Conservation (phyloP, 306 rosid species). For the Acacia acuminata region DNA sequence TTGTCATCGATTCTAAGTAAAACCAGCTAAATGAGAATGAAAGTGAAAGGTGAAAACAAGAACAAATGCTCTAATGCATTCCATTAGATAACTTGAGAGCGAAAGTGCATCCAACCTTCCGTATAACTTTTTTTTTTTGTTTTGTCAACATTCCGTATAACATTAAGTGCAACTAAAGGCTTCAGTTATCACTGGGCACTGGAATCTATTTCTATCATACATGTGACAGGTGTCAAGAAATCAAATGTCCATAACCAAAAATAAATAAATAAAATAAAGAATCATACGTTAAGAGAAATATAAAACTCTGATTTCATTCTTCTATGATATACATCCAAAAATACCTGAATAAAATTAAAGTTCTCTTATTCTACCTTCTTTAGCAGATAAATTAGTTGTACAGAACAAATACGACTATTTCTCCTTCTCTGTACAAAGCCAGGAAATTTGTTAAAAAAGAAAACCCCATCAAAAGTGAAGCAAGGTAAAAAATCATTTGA, state of each 20-base stretch:
- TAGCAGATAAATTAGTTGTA: neutral
- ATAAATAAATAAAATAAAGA: neutral
- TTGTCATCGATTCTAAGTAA: neutral
- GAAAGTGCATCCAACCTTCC: neutral
- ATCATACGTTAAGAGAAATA: neutral
- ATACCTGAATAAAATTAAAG: neutral
- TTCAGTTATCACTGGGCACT: neutral
- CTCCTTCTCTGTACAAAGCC: neutral
- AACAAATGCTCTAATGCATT: neutral
- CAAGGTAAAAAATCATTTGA: neutral
- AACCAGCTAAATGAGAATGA: neutral
- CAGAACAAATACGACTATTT: neutral
- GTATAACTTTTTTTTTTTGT: neutral
- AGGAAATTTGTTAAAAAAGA: neutral
- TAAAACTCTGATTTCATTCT: neutral
- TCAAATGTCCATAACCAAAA: neutral
- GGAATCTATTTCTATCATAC: neutral
- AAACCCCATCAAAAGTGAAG: neutral
- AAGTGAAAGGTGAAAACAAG: neutral
- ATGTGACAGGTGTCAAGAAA: neutral
- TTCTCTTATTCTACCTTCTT: neutral
- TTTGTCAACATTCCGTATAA: neutral
- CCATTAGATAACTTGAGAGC: slow-evolving; percentile 2
- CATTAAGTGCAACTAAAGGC: neutral
- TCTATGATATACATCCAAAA: neutral